A percentile compares a stretch with the other conserved stretches of the same genome.
These are phyloP conservation scores for Incumbomyces lentus DNA, from an alignment of 2,329 filamentous ascomycete species.

Conservation along the genomic window DNA sequence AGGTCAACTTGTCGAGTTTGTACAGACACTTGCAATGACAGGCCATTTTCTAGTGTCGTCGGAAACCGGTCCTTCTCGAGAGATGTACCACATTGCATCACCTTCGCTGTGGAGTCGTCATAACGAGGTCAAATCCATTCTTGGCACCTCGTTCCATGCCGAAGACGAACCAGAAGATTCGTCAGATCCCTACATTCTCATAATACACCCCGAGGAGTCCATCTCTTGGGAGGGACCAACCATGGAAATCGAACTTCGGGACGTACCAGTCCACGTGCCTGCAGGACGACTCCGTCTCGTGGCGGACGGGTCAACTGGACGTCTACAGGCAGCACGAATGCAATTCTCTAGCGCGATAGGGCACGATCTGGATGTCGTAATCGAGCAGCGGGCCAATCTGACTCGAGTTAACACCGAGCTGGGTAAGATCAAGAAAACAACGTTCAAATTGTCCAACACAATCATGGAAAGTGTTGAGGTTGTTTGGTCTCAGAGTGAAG, in stretches of 20 bases:
- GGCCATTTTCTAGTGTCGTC: constrained; percentile 76
- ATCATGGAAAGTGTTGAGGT: constrained; percentile 98
- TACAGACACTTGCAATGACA: constrained; percentile 67
- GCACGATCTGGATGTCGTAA: constrained; percentile 75
- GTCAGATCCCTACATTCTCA: constrained; percentile 72
- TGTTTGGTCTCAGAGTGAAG: constrained; percentile 73
- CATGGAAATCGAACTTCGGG: constrained; percentile 59
- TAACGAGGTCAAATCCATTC: constrained; percentile 73
- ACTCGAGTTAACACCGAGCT: constrained; percentile 83
- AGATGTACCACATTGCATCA: constrained; percentile 75
- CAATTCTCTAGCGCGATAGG: constrained; percentile 69
- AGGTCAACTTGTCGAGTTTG: constrained; percentile 62
- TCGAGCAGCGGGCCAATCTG: constrained; percentile 87
- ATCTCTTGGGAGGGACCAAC: constrained; percentile 74
- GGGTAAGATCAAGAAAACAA: constrained; percentile 88
- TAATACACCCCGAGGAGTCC: constrained; percentile 69
- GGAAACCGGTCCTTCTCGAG: constrained; percentile 58
- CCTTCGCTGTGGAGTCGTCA: constrained; percentile 63
- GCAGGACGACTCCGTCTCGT: constrained; percentile 77
- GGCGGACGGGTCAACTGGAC: constrained; percentile 71
- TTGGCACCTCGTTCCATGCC: constrained; percentile 66
- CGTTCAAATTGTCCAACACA: constrained; percentile 90
- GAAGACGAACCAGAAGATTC: constrained; percentile 61
- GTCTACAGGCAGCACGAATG: constrained; percentile 66
- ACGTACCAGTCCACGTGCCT: constrained; percentile 76